Evolutionary conservation across 2,329 filamentous ascomycete genomes (phyloP).

Genomic region (Dryadomyces quercivorus): DNA sequence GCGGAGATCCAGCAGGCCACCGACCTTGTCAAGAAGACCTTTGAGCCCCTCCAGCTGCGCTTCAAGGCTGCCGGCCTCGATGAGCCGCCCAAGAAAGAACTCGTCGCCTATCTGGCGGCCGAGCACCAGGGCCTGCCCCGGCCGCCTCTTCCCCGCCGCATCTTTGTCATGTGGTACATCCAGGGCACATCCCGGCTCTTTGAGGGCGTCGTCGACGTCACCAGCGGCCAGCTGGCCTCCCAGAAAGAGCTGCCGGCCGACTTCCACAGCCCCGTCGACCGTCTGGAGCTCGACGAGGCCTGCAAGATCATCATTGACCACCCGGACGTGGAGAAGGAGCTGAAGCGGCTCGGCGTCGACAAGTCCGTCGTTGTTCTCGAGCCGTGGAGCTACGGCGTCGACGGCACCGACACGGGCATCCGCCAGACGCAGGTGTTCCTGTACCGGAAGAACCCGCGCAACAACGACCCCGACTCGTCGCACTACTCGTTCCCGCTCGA

Average conservation of each 20-base stretch:
- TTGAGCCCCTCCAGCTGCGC: conserved; percentile 35
- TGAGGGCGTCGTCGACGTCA: conserved; percentile 42
- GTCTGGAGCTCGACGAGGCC: conserved; percentile 43
- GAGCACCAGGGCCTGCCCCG: neutral
- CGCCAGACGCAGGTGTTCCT: conserved; percentile 47
- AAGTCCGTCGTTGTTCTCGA: conserved; percentile 46
- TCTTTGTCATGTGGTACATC: conserved; percentile 2
- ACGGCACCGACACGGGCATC: conserved; percentile 21
- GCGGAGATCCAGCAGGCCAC: conserved; percentile 43
- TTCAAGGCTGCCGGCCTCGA: neutral
- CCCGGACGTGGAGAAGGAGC: conserved; percentile 42
- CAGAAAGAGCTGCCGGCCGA: conserved; percentile 47
- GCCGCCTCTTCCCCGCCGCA: neutral
- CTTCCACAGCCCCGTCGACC: conserved; percentile 46
- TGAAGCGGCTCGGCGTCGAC: conserved; percentile 48
- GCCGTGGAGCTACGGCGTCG: conserved; percentile 51
- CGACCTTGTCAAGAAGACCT: conserved; percentile 34
- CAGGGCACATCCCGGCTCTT: conserved; percentile 41
- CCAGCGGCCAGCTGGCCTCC: conserved; percentile 33
- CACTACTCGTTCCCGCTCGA: conserved; percentile 42
- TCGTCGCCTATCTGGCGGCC: neutral
- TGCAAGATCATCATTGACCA: conserved; percentile 43
- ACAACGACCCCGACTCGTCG: conserved; percentile 48
- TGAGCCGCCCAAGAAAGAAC: conserved; percentile 1
- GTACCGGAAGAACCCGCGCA: conserved; percentile 50